These are phyloP conservation scores for Schrenkiella parvula DNA, from an alignment of 345 rosid species.

Conservation along the genomic window DNA sequence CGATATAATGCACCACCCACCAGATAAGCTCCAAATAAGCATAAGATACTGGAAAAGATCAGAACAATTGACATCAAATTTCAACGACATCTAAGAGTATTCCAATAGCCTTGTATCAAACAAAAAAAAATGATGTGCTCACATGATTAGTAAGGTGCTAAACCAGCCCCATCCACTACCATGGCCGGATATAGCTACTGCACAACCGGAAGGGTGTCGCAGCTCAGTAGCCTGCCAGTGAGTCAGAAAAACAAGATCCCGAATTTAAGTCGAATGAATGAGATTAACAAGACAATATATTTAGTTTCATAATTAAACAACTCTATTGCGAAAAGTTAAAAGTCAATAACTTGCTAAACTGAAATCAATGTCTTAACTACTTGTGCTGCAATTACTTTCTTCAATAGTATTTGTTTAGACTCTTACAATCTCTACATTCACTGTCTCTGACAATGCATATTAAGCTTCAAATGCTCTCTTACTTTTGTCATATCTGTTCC, in stretches of 20 bases:
- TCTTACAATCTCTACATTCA: slow-evolving; percentile 6
- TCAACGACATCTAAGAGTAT: background rate
- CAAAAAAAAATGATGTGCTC: slow-evolving; percentile 22
- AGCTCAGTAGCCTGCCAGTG: slow-evolving; percentile 55
- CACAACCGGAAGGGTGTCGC: slow-evolving; percentile 92
- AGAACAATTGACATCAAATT: slow-evolving; percentile 6
- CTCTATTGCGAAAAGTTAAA: background rate
- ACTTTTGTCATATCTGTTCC: background rate
- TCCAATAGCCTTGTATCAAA: background rate
- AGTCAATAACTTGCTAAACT: slow-evolving; percentile 6
- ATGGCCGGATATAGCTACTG: slow-evolving; percentile 45
- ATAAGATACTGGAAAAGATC: slow-evolving; percentile 50
- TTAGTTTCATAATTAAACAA: background rate
- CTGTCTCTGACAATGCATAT: background rate
- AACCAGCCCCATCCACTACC: slow-evolving; percentile 88
- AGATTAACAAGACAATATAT: background rate
- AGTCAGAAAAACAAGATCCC: slow-evolving; percentile 19
- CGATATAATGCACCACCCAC: slow-evolving; percentile 72
- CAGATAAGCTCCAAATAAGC: slow-evolving; percentile 77
- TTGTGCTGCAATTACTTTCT: background rate
- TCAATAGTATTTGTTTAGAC: background rate
- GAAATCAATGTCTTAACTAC: slow-evolving; percentile 8
- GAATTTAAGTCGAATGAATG: background rate
- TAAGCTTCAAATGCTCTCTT: background rate
- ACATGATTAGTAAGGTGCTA: slow-evolving; percentile 57